Conservation (phyloP, 108 stramenopile species). For the Cyclotella atomus region DNA sequence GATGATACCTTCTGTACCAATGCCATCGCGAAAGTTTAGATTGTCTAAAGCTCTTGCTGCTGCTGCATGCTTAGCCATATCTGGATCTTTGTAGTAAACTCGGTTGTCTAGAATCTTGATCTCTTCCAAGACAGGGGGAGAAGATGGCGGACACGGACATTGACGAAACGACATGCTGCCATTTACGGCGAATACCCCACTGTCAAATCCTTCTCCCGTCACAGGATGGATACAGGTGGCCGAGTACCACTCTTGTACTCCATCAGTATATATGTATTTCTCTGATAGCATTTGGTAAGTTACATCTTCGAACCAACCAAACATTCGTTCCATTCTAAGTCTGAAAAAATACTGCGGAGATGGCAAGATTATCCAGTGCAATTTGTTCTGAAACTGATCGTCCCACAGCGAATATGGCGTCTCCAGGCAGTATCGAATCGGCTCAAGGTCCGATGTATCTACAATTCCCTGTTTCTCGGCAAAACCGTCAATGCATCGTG, state of each 20-base stretch:
- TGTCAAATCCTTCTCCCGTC: conserved; percentile 24
- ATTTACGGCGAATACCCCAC: conserved; percentile 20
- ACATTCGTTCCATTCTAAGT: not conserved
- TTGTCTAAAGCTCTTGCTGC: conserved; percentile 49
- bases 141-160: not conserved
- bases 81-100: conserved; percentile 19
- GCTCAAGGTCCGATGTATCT: not conserved
- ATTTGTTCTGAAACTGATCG: not conserved
- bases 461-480: not conserved
- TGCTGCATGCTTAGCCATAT: conserved; percentile 33
- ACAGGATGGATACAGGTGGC: conserved; percentile 35
- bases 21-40: conserved; percentile 17
- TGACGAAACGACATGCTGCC: not conserved
- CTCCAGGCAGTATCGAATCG: conserved; percentile 27
- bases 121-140: not conserved
- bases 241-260: conserved; percentile 24
- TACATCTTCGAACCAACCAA: not conserved
- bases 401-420: not conserved
- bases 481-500: conserved; percentile 36
- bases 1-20: no score
- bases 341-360: not conserved
- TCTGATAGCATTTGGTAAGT: conserved; percentile 3
- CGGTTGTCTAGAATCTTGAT: conserved; percentile 3
- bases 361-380: not conserved
- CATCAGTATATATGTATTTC: not conserved